A percentile compares a stretch with the other conserved stretches of the same genome.
Conservation (phyloP, 768 basidiomycete genomes). For the Cystobasidium ongulense region DNA sequence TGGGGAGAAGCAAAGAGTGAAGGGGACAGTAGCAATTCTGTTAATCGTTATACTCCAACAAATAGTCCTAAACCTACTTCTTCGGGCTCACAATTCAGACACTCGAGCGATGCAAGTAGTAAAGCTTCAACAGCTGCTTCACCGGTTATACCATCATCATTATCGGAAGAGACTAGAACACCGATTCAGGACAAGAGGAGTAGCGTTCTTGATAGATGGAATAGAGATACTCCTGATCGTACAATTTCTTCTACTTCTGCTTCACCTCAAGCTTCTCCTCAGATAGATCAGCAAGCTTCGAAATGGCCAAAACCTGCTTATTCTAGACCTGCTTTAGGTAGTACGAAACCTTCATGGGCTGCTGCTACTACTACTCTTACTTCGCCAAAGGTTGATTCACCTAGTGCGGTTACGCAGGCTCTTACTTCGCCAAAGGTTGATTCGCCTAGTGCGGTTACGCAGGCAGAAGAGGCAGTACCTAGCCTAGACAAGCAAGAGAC, state of each 20-base stretch:
- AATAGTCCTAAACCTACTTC: conserved; percentile 6
- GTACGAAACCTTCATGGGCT: neutral
- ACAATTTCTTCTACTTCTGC: neutral
- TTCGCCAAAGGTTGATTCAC: neutral
- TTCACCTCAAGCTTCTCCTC: conserved; percentile 16
- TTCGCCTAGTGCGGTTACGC: too few relatives aligned
- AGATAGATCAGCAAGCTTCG: neutral
- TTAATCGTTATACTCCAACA: neutral
- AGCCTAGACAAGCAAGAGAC: neutral
- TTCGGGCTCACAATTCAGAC: neutral
- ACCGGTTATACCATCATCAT: neutral
- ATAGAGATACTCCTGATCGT: neutral
- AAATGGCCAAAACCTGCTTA: conserved; percentile 8
- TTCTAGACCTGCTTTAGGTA: neutral
- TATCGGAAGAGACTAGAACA: neutral
- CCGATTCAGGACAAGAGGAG: neutral
- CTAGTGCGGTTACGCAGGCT: neutral
- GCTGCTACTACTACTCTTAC: neutral
- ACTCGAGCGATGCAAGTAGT: neutral
- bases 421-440: neutral
- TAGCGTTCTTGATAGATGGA: conserved; percentile 14
- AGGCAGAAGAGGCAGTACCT: too few relatives aligned
- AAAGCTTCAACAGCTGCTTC: neutral
- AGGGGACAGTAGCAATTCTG: neutral
- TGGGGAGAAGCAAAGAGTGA: conserved; percentile 33